Conservation (phyloP, 2,329 filamentous ascomycete species). For the Calcarisporium arbuscula region DNA sequence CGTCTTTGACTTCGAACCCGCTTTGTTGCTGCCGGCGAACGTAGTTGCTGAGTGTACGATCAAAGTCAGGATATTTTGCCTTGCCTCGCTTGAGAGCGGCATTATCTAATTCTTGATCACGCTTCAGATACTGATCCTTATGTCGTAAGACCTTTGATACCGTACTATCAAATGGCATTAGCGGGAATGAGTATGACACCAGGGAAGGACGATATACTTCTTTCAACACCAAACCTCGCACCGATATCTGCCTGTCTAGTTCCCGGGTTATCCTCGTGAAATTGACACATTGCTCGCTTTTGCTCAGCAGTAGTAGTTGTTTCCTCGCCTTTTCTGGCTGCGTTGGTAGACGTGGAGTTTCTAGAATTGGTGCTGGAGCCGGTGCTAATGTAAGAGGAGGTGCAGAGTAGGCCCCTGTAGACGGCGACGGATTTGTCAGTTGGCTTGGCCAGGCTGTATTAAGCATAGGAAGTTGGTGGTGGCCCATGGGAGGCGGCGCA, state of each 20-base stretch:
- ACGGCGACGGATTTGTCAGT: conserved; percentile 60
- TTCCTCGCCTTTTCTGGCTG: conserved; percentile 63
- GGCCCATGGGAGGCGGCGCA: conserved; percentile 39
- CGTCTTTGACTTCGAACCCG: conserved; percentile 67
- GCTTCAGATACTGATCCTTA: conserved; percentile 87
- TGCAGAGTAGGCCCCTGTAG: conserved; percentile 46
- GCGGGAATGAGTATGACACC: background rate
- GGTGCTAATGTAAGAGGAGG: conserved; percentile 54
- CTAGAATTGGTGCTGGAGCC: conserved; percentile 36
- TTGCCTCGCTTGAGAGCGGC: conserved; percentile 75
- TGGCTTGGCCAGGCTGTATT: conserved; percentile 77
- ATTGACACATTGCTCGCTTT: conserved; percentile 87
- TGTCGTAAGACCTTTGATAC: conserved; percentile 96
- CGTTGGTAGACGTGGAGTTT: conserved; percentile 21
- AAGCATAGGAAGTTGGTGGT: conserved; percentile 59
- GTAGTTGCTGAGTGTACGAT: conserved; percentile 84
- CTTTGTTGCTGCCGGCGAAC: conserved; percentile 73
- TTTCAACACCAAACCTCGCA: conserved; percentile 88
- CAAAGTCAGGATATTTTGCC: conserved; percentile 83
- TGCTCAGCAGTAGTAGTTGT: conserved; percentile 88
- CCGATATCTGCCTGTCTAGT: conserved; percentile 97
- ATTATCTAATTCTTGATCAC: conserved; percentile 62
- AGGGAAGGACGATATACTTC: too few species aligned
- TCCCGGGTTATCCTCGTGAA: conserved; percentile 81
- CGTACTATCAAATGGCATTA: conserved; percentile 52